Evolutionary conservation across 73 alveolate genomes (phyloP).

Genomic region (Paramecium tetraurelia): DNA sequence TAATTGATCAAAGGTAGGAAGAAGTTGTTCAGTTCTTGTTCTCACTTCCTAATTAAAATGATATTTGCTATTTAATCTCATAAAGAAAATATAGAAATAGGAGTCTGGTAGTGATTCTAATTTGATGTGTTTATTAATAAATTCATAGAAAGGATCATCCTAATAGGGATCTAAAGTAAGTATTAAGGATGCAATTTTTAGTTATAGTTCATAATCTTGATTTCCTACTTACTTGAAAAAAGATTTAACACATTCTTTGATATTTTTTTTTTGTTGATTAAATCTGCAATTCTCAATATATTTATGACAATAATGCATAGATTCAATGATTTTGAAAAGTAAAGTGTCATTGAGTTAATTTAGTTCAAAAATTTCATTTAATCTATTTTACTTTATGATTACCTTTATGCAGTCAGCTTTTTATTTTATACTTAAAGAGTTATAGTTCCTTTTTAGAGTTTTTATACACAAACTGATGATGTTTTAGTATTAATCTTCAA

Average conservation of each 20-base stretch:
- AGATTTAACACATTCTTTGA: background rate
- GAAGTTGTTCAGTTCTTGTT: background rate
- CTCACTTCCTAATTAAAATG: background rate
- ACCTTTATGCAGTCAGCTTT: background rate
- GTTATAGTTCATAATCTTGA: background rate
- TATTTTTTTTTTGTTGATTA: background rate
- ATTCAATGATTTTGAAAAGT: background rate
- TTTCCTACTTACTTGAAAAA: background rate
- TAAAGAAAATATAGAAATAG: background rate
- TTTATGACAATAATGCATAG: background rate
- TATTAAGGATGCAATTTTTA: background rate
- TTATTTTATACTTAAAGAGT: background rate
- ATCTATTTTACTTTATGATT: background rate
- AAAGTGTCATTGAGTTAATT: background rate
- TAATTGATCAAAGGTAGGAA: background rate
- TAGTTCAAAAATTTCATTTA: background rate
- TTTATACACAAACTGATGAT: background rate
- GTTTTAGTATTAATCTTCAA: background rate
- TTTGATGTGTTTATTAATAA: background rate
- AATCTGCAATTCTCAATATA: background rate
- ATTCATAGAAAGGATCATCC: background rate
- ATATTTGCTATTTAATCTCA: background rate
- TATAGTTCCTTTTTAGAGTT: background rate
- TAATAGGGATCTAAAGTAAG: background rate
- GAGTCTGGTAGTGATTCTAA: background rate